These are phyloP conservation scores for Fusarium goolgardi DNA, from an alignment of 2,329 filamentous ascomycete species.

Conservation along the genomic window DNA sequence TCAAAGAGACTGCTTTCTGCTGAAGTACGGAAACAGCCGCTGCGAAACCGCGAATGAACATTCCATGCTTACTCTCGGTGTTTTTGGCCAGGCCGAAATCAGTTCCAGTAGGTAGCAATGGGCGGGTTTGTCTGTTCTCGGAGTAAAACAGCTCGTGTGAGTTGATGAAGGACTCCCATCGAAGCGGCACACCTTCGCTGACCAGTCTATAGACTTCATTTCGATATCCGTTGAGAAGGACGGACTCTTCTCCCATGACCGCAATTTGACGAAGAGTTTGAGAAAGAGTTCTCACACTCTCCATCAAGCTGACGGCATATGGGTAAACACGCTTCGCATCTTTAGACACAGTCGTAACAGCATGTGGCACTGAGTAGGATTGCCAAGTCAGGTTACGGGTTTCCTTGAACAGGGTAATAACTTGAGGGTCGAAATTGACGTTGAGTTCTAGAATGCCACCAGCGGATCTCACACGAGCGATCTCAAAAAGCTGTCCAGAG, in stretches of 20 bases:
- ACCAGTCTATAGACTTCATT: constrained; percentile 90
- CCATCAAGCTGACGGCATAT: constrained; percentile 97
- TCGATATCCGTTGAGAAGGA: constrained; percentile 89
- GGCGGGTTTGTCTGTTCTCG: constrained; percentile 60
- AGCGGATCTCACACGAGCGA: constrained; percentile 87
- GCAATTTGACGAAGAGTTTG: constrained; percentile 88
- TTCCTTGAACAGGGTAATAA: constrained; percentile 98
- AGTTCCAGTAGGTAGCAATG: constrained; percentile 52
- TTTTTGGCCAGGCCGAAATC: constrained; percentile 62
- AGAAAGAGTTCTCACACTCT: constrained; percentile 92
- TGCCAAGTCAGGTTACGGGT: constrained; percentile 96
- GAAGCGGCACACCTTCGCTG: constrained; percentile 85
- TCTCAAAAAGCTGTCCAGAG: constrained; percentile 89
- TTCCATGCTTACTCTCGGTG: constrained; percentile 91
- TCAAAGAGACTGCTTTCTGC: constrained; percentile 82
- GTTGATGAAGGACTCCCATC: constrained; percentile 98
- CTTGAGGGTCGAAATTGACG: constrained; percentile 97
- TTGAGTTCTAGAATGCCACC: constrained; percentile 88
- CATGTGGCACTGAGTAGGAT: constrained; percentile 92
- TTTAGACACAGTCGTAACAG: constrained; percentile 94
- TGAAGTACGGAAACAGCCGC: constrained; percentile 88
- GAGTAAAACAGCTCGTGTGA: constrained; percentile 87
- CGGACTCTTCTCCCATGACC: constrained; percentile 86
- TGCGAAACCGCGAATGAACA: constrained; percentile 95
- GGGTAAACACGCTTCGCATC: constrained; percentile 99